Conservation (phyloP, 1,284 basidiomycete species). For the Polyporus tsugae region DNA sequence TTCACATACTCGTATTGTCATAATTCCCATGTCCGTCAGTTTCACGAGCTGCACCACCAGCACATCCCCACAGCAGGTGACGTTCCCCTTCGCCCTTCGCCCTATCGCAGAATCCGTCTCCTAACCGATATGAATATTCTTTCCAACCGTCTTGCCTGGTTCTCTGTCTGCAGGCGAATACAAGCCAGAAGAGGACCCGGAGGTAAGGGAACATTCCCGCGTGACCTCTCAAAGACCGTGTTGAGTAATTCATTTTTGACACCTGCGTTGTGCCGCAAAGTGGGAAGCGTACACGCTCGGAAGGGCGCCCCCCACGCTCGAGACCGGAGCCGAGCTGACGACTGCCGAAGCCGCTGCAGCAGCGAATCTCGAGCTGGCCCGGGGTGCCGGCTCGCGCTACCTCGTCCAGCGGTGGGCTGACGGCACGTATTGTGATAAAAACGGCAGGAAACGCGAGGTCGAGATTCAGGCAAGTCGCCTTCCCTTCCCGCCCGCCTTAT, state of each 20-base stretch:
- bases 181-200: slow-evolving; percentile 82
- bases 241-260: slow-evolving; percentile 33
- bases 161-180: slow-evolving; percentile 58
- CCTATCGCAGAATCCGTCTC: slow-evolving; percentile 6
- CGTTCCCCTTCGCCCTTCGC: slow-evolving; percentile 27
- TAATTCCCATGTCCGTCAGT: slow-evolving; percentile 88
- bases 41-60: slow-evolving; percentile 72
- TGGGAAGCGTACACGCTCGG: slow-evolving; percentile 86
- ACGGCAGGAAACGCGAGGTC: slow-evolving; percentile 82
- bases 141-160: not conserved
- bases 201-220: slow-evolving; percentile 53
- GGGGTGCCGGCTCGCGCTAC: slow-evolving; percentile 84
- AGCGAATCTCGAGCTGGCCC: slow-evolving; percentile 77
- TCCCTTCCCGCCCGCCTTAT: slow-evolving; percentile 1
- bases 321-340: slow-evolving; percentile 70
- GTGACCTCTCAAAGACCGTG: slow-evolving; percentile 30
- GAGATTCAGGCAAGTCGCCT: slow-evolving; percentile 83
- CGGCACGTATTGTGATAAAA: slow-evolving; percentile 93
- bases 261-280: slow-evolving; percentile 47
- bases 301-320: slow-evolving; percentile 66
- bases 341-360: slow-evolving; percentile 70
- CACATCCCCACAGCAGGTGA: slow-evolving; percentile 73
- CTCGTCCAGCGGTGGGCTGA: slow-evolving; percentile 92
- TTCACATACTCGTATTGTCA: slow-evolving; percentile 98
- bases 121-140: slow-evolving; percentile 27